Evolutionary conservation across 2,329 filamentous ascomycete genomes (phyloP), one percentile per base, ranked within the genome.

Genomic region (Pseudogymnoascus sp.): DNA sequence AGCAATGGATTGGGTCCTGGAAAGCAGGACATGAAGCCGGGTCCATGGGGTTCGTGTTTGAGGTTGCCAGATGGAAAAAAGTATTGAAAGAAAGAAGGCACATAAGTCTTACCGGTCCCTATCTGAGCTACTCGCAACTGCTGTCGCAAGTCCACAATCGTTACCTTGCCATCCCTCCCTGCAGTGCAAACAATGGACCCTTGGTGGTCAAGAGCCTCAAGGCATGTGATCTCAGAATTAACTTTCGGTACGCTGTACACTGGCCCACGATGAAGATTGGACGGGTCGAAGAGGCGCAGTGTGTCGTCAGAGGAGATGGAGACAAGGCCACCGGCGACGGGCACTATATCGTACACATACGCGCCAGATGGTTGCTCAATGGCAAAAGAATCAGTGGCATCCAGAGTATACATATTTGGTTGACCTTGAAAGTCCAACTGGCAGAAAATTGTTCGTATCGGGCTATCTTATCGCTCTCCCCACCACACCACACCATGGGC

Each of bases 261-360:
- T 2, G 82, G 80, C 0, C 82, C 79, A 2, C 77, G 71, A 61
- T 78, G 78, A 25, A 92, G 76, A 25, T 78, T 80, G 1, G 76
- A 66, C 0, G 86, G 81, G 71, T 89, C 81, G 66, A 92, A 81
- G 15, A 90, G 74, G 29, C 84, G 81, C 17, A 92, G 77, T n/a
- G 79, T 81, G 73, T 90, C 84, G 74, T 91, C 87, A 0, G 89
- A 90, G 2, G 86, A 83, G 62, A 89, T 88, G 13, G 84, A 62
- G 58, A 68, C 72, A 9, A 74, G 59, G 13, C 69, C 69, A 29
- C 59, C 66, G 8, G 67, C 62, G 10, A 70, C 58, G 8, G 70
- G 67, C 6, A 73, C 70, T 61, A 81, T 71, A 25, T 76, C 72
- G 68, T 79, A 81, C 61, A 80, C 74, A 66, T 81, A 81, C 6